Conservation (phyloP, 129 eudicot genomes). For the Scalesia atractyloides region DNA sequence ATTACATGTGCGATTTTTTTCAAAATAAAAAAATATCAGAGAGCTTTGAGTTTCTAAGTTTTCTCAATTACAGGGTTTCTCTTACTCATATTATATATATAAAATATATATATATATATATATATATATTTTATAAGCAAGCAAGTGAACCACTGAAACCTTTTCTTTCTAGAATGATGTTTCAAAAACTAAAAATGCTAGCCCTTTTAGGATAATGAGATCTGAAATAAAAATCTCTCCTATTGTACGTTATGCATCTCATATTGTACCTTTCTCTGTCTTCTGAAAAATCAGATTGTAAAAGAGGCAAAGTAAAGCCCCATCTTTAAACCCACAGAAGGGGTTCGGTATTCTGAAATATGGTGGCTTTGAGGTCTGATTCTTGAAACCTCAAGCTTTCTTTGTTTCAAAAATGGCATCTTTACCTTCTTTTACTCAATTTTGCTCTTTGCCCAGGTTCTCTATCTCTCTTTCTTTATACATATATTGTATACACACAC, state of each 20-base stretch:
- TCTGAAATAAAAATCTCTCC: neutral
- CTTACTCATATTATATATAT: no score
- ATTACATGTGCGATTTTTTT: no score
- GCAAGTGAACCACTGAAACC: no score
- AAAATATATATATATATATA: no score
- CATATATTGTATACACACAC: neutral
- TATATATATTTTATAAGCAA: no score
- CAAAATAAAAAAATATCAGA: no score
- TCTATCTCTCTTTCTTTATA: constrained; percentile 31
- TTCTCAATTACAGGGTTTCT: no score
- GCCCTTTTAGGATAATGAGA: neutral
- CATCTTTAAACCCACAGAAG: constrained; percentile 45
- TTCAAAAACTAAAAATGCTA: no score
- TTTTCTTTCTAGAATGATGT: no score
- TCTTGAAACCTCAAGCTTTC: constrained; percentile 40
- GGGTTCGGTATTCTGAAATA: constrained; percentile 24
- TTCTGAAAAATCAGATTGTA: constrained; percentile 15
- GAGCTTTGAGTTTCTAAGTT: no score
- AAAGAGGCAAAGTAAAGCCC: constrained; percentile 36
- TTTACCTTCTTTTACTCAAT: constrained; percentile 63
- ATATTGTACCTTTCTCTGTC: constrained; percentile 13
- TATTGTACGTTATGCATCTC: constrained; percentile 6
- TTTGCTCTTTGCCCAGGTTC: constrained; percentile 67
- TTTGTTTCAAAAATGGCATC: constrained; percentile 54
- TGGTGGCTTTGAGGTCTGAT: constrained; percentile 33